phyloP scores from a whole-genome alignment of 2,329 filamentous ascomycete genomes.

The Talaromyces sp. region DNA sequence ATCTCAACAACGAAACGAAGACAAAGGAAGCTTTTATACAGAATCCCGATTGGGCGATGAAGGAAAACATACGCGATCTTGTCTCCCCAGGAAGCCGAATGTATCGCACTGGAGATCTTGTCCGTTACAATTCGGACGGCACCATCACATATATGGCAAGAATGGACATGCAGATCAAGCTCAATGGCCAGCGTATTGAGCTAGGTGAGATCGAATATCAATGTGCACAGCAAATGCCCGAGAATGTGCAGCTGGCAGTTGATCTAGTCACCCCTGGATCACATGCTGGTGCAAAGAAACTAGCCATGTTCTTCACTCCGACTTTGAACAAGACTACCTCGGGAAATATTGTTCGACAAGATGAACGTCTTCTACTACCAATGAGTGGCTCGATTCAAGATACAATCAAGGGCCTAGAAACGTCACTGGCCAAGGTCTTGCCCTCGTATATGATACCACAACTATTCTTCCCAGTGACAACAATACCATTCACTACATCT shows the following conservation, averaged over 20 bases:
- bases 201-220: slow-evolving; percentile 37
- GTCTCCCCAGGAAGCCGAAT: slow-evolving; percentile 13
- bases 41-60: slow-evolving; percentile 26
- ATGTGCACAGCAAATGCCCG: slow-evolving; percentile 18
- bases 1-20: slow-evolving; percentile 33
- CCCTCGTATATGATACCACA: slow-evolving; percentile 11
- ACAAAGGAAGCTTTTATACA: slow-evolving; percentile 30
- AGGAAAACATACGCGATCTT: slow-evolving; percentile 15
- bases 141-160: slow-evolving; percentile 26
- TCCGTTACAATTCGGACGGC: slow-evolving; percentile 32
- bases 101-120: slow-evolving; percentile 32
- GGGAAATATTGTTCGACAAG: neutral
- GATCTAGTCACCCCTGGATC: slow-evolving; percentile 33
- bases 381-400: slow-evolving; percentile 20
- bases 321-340: slow-evolving; percentile 5
- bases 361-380: slow-evolving; percentile 20
- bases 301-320: slow-evolving; percentile 31
- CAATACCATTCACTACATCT: slow-evolving; percentile 9
- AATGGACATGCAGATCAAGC: slow-evolving; percentile 36
- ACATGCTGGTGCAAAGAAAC: slow-evolving; percentile 24
- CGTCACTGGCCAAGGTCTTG: slow-evolving; percentile 17
- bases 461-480: slow-evolving; percentile 7
- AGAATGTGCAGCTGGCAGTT: slow-evolving; percentile 37
- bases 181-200: slow-evolving; percentile 40
- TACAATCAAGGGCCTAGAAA: slow-evolving; percentile 20